Evolutionary conservation across 108 stramenopile species (phyloP), one percentile per base, ranked within the genome.

Genomic region (Cyclostephanos tholiformis): DNA sequence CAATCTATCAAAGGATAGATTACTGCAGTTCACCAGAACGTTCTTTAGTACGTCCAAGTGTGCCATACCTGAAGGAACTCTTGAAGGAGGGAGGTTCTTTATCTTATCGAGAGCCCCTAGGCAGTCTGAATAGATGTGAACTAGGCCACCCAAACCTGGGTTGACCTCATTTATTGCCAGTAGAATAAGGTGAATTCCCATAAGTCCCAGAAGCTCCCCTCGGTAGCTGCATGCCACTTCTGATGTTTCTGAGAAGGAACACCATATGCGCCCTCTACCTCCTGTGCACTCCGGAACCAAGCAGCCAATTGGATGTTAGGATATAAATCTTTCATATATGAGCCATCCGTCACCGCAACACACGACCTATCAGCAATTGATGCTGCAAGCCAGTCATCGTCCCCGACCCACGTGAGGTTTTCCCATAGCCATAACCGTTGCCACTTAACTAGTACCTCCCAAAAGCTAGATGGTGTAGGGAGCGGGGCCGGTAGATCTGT

Each of bases 31-130:
- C n/a, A n/a, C n/a, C n/a, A n/a, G n/a, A n/a, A n/a, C 51, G 32
- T 35, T 39, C 22, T 72, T 72, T 2, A 72, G 61, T 4, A 72
- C 53, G 23, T 72, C 62, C 2, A 52, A 72, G 35, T 72, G 71
- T 41, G 25, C 38, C 9, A 50, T 41, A 20, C 71, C n/a, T 12
- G 22, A 25, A 0, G 71, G 71, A 11, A 72, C 53, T 9, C 51
- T 36, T 4, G 19, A 23, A 2, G 48, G 38, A 12, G 62, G 71
- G 0, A 72, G 14, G 0, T 14, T 41, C n/a, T 17, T 23, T 4
- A 63, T 26, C 26, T 38, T 63, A 0, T 26, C 30, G 51, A 72
- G 9, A n/a, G n/a, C n/a, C n/a, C n/a, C n/a, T n/a, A n/a, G n/a
- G n/a, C n/a, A n/a, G n/a, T n/a, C n/a, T n/a, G n/a, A n/a, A n/a